Percentiles rank a stretch among this genome's conserved stretches.
Conservation (phyloP, 1,139 yeast genomes). For the Suhomyces wounanorum region DNA sequence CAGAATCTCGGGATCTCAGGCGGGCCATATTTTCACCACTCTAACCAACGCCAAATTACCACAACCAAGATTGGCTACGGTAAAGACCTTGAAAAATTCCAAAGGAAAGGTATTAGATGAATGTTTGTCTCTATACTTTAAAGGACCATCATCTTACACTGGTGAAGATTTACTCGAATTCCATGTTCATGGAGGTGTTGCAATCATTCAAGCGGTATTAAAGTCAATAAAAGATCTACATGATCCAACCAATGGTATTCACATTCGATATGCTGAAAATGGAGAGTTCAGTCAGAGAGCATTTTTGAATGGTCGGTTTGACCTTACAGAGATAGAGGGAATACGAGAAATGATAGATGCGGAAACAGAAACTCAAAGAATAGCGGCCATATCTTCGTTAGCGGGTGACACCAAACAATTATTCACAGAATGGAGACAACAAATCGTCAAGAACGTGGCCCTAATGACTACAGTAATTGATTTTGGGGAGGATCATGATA, state of each 20-base stretch:
- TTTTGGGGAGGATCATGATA: constrained; percentile 92
- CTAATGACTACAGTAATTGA: constrained; percentile 85
- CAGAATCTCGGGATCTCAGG: constrained; percentile 75
- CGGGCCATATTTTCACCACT: constrained; percentile 42
- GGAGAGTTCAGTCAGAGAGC: constrained; percentile 93
- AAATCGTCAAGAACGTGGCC: constrained; percentile 67
- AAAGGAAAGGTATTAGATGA: constrained; percentile 61
- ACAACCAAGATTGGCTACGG: constrained; percentile 53
- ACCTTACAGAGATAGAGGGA: constrained; percentile 87
- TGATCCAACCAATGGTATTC: constrained; percentile 35
- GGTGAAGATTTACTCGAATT: constrained; percentile 90
- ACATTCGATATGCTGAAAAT: constrained; percentile 80
- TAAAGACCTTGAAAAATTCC: constrained; percentile 55
- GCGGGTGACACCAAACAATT: constrained; percentile 62
- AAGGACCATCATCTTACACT: constrained; percentile 81
- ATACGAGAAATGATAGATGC: constrained; percentile 88
- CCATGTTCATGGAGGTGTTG: constrained; percentile 92
- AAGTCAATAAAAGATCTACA: constrained; percentile 60
- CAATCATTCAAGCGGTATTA: constrained; percentile 72
- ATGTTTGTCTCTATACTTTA: constrained; percentile 69
- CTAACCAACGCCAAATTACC: constrained; percentile 53
- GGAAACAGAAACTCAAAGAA: constrained; percentile 86
- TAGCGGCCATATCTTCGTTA: constrained; percentile 71
- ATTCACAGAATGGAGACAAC: constrained; percentile 68
- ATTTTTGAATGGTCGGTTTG: constrained; percentile 66